Evolutionary conservation across 805 yeast genomes (phyloP), one percentile per base, ranked within the genome.

Genomic region (Schwanniomyces yamadae): DNA sequence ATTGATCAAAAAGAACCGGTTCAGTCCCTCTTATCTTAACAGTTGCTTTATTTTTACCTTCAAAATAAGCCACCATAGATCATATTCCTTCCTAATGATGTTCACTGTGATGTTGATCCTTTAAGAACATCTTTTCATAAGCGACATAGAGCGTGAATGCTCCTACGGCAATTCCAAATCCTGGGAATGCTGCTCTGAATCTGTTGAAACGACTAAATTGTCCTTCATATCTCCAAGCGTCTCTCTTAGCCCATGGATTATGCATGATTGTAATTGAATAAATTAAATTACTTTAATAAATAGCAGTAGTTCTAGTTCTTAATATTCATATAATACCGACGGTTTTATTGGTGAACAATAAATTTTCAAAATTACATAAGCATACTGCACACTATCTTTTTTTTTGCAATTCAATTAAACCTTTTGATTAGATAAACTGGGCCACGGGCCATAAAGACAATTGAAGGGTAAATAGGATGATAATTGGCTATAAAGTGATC

Each of bases 141-240:
- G 77, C 75, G 41, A 77, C 71, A 55, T 81, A 82, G 15, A 75
- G 69, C 21, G 79, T 66, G 53, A 87, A 87, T 3, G 89, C 93
- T 12, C 78, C 89, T 16, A 81, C 70, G 18, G 90, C 95, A 27
- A 81, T 71, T 20, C 87, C 85, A 33, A 86, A 71, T 3, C 95
- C 95, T 4, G 95, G 95, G 54, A 87, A 77, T 11, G 85, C 73
- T 39, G 79, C 79, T 52, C 73, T 79, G 60, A 78, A 81, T 49
- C 93, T 71, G 62, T 81, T 78, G 33, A 65, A 63, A 49, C 87
- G 78, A 36, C 84, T 73, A 67, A 87, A 87, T 35, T 80, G 85
- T 41, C 93, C 95, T 53, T 79, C 82, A 63, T 80, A 83, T 72
- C 95, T 81, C 95, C 95, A 86, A 31, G 95, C 93, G 59, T 86